Conservation (phyloP, 106 monocot genomes). For the Phalaenopsis aphrodite region DNA sequence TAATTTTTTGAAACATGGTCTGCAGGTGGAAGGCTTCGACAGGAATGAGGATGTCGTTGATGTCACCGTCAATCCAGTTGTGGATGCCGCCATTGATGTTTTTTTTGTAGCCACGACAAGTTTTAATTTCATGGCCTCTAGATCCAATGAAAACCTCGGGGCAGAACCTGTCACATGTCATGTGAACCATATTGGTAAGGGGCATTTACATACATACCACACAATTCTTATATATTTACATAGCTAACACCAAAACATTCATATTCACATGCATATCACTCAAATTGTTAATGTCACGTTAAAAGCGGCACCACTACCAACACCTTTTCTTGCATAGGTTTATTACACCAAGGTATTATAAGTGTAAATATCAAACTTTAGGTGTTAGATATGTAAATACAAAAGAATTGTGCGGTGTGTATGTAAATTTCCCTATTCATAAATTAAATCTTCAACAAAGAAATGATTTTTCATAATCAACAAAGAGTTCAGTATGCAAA, state of each 20-base stretch:
- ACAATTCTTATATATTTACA: too few species aligned
- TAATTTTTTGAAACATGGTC: slow-evolving; percentile 54
- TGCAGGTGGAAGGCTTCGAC: slow-evolving; percentile 66
- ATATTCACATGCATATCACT: too few species aligned
- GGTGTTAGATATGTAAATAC: too few species aligned
- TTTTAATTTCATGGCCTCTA: slow-evolving; percentile 57
- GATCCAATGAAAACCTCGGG: slow-evolving; percentile 70
- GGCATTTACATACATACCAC: background rate
- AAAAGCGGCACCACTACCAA: too few species aligned
- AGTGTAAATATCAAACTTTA: too few species aligned
- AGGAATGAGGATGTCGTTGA: slow-evolving; percentile 56
- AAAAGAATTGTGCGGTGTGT: too few species aligned
- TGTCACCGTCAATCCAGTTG: slow-evolving; percentile 34
- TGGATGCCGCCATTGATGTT: slow-evolving; percentile 46
- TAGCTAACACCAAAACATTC: too few species aligned
- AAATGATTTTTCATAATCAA: background rate
- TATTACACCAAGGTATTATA: too few species aligned
- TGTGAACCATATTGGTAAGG: background rate
- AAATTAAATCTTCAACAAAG: background rate
- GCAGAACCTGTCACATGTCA: slow-evolving; percentile 43
- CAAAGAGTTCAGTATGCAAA: background rate
- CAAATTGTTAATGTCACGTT: too few species aligned
- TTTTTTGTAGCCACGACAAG: slow-evolving; percentile 70
- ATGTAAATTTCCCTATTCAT: too few species aligned
- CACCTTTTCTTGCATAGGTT: too few species aligned